These are phyloP conservation scores for Ophiognomonia clavigignenti-juglandacearum DNA, from an alignment of 2,329 filamentous ascomycete species.

Conservation along the genomic window DNA sequence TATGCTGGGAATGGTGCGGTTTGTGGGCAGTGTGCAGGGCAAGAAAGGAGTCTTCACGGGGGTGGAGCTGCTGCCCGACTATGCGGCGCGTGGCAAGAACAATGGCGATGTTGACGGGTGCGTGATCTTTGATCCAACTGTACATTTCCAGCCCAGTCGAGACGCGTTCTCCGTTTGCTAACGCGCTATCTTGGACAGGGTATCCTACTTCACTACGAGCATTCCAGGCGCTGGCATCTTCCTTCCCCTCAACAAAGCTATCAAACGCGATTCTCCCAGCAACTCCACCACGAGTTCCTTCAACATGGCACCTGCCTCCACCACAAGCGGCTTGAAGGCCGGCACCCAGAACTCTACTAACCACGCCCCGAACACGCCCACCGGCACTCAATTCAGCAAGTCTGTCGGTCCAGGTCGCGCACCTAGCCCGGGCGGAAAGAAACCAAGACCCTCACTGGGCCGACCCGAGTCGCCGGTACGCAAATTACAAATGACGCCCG, in stretches of 20 bases:
- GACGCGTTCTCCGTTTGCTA: constrained; percentile 2
- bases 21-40: constrained; percentile 78
- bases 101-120: constrained; percentile 94
- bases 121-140: constrained; percentile 24
- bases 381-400: constrained; percentile 77
- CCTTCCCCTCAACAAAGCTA: constrained; percentile 76
- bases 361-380: constrained; percentile 60
- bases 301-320: constrained; percentile 66
- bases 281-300: constrained; percentile 45
- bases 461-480: constrained; percentile 83
- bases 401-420: constrained; percentile 74
- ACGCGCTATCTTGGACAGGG: constrained; percentile 31
- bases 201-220: constrained; percentile 77
- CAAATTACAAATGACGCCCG: constrained; percentile 60
- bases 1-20: constrained; percentile 87
- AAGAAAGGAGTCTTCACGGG: constrained; percentile 91
- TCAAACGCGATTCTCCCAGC: constrained; percentile 57
- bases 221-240: constrained; percentile 87
- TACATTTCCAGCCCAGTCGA: not conserved
- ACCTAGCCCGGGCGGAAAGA: constrained; percentile 67
- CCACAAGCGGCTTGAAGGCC: constrained; percentile 48
- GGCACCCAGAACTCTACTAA: constrained; percentile 54
- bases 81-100: constrained; percentile 84
- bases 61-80: constrained; percentile 80
- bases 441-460: constrained; percentile 70